Conservation (phyloP, 345 rosid species). For the Populus deltoides region DNA sequence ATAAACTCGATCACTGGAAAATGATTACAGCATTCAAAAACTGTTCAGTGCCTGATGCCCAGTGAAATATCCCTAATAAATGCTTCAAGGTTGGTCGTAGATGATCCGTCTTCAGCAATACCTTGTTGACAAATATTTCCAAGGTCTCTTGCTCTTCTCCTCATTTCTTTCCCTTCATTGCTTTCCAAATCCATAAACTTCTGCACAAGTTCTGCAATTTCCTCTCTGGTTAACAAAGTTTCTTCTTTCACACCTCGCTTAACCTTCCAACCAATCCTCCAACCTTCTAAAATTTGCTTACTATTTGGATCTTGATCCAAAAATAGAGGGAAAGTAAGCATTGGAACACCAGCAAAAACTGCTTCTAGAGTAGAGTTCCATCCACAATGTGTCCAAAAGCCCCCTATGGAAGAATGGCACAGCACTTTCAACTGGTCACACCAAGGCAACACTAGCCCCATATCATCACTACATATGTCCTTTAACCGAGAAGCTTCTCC, state of each 20-base stretch:
- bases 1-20: no score
- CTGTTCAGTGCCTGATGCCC: neutral
- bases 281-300: conserved; percentile 50
- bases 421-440: conserved; percentile 57
- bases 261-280: conserved; percentile 53
- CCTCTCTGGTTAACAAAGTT: conserved; percentile 1
- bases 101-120: conserved; percentile 5
- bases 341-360: conserved; percentile 41
- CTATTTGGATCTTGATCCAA: conserved; percentile 48
- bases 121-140: neutral
- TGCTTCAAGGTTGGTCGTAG: conserved; percentile 6
- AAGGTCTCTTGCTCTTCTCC: neutral
- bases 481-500: conserved; percentile 22
- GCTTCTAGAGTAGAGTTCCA: conserved; percentile 62
- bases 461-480: neutral
- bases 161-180: conserved; percentile 2
- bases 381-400: conserved; percentile 71
- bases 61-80: neutral
- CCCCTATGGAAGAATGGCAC: conserved; percentile 47
- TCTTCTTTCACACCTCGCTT: neutral
- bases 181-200: conserved; percentile 10
- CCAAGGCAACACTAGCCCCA: conserved; percentile 41
- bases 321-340: conserved; percentile 47
- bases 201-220: conserved; percentile 2
- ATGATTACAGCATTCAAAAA: no score